A percentile compares a stretch with the other conserved stretches of the same genome.
Evolutionary conservation across 129 eudicot genomes (phyloP).

Genomic region (Sambucus nigra): DNA sequence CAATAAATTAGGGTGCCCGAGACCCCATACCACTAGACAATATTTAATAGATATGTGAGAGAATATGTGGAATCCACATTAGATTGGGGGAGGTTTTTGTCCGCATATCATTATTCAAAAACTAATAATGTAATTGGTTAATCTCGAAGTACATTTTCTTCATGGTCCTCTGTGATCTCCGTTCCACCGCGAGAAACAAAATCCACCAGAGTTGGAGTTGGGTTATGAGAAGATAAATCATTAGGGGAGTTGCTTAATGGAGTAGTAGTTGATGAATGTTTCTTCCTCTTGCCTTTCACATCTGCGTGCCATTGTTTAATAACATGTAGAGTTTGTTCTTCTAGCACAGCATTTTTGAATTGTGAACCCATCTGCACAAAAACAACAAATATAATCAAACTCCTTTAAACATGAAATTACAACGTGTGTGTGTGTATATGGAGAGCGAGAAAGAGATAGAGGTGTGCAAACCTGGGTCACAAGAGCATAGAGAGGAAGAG

Average conservation of each 20-base stretch:
- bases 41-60: no score
- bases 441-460: not conserved
- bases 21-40: no score
- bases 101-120: no score
- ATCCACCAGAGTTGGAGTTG: not conserved
- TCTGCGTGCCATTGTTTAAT: conserved; percentile 25
- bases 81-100: no score
- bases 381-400: no score
- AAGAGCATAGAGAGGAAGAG: conserved; percentile 39
- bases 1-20: no score
- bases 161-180: conserved; percentile 10
- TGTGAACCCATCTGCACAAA: conserved; percentile 17
- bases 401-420: no score
- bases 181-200: not conserved
- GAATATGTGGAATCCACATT: no score
- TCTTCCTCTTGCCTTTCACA: conserved; percentile 20
- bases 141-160: no score
- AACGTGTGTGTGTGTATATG: no score
- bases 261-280: not conserved
- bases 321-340: conserved; percentile 19
- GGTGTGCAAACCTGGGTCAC: conserved; percentile 28
- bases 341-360: conserved; percentile 21
- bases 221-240: conserved; percentile 3
- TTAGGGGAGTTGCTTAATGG: not conserved
- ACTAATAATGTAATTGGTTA: no score